A percentile compares a stretch with the other conserved stretches of the same genome.
Conservation (phyloP, 1,284 basidiomycete species). For the Pholiota adiposa region DNA sequence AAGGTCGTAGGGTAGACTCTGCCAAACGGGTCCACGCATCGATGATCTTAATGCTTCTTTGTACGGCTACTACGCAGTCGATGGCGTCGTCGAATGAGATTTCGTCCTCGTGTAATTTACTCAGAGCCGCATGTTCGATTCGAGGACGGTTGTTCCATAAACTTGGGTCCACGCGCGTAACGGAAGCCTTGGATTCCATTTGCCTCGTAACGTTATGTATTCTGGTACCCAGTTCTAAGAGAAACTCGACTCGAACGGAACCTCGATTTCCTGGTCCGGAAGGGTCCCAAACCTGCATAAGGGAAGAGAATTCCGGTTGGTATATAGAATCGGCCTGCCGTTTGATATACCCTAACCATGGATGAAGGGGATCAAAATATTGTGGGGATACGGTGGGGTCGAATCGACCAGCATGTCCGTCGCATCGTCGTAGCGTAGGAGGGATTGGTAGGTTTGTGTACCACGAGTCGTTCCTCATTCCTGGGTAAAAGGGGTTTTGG, state of each 20-base stretch:
- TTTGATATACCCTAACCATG: constrained; percentile 11
- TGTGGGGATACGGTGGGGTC: constrained; percentile 14
- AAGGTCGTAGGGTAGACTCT: neutral
- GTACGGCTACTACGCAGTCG: neutral
- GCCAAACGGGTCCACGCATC: constrained; percentile 4
- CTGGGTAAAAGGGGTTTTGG: constrained; percentile 2
- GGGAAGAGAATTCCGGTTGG: neutral
- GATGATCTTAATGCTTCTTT: neutral
- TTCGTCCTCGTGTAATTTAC: neutral
- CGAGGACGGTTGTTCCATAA: neutral
- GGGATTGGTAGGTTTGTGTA: too few species aligned
- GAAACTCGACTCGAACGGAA: neutral
- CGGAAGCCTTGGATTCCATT: neutral
- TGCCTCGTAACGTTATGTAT: neutral
- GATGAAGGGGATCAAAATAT: neutral
- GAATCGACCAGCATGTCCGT: constrained; percentile 13
- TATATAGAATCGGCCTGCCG: neutral
- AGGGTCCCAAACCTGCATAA: neutral
- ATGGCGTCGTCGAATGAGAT: constrained; percentile 4
- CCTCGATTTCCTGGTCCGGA: neutral
- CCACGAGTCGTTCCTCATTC: neutral
- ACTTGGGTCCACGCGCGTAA: too few species aligned
- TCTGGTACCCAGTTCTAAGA: neutral
- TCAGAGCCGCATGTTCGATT: neutral
- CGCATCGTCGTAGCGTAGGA: neutral